Conservation (phyloP, 2,329 filamentous ascomycete species). For the Trichoderma sp. region DNA sequence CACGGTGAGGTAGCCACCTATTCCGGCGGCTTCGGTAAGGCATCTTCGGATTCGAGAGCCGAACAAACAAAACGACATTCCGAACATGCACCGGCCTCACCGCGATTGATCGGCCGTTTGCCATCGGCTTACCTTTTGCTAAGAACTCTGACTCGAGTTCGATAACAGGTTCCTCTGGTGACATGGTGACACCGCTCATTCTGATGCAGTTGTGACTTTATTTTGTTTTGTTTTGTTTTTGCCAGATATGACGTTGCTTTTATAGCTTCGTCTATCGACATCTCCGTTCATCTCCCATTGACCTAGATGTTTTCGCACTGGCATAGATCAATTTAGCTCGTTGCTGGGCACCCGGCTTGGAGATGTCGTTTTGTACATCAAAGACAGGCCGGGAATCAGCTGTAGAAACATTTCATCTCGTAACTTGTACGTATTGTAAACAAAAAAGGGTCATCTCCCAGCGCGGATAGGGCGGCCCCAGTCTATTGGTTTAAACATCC, state of each 20-base stretch:
- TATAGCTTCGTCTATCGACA: constrained; percentile 47
- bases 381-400: constrained; percentile 59
- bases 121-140: background rate
- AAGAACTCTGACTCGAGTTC: constrained; percentile 8
- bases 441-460: background rate
- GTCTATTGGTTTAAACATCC: background rate
- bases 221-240: constrained; percentile 16
- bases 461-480: background rate
- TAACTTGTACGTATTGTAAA: background rate
- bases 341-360: constrained; percentile 59
- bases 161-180: background rate
- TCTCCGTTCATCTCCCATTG: constrained; percentile 48
- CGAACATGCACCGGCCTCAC: background rate
- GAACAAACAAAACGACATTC: background rate
- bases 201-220: background rate
- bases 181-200: background rate
- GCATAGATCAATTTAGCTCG: constrained; percentile 53
- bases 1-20: background rate
- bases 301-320: constrained; percentile 58
- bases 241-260: constrained; percentile 39
- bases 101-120: background rate
- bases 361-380: constrained; percentile 57
- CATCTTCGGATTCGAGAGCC: background rate
- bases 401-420: constrained; percentile 53
- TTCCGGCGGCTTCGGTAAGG: constrained; percentile 11